Percentiles rank a stretch among this genome's conserved stretches.
Conservation (phyloP, 441 rosid species). For the Euphorbia corollata region DNA sequence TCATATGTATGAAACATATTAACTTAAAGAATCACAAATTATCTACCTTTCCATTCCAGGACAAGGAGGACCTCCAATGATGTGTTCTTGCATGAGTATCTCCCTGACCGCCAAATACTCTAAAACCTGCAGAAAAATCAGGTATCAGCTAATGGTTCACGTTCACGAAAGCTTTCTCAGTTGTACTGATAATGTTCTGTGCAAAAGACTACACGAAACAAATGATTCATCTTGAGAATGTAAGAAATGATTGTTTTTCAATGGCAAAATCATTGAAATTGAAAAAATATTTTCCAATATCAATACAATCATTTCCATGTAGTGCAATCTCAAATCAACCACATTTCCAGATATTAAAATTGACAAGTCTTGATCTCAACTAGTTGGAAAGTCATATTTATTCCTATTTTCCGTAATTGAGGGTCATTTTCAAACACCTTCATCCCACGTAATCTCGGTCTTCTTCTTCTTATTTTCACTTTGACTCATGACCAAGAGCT, state of each 20-base stretch:
- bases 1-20: background rate
- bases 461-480: too few species aligned
- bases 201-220: background rate
- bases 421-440: too few species aligned
- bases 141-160: constrained; percentile 16
- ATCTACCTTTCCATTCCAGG: constrained; percentile 88
- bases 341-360: background rate
- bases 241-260: background rate
- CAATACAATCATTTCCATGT: background rate
- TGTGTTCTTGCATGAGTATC: constrained; percentile 71
- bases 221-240: background rate
- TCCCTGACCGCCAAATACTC: constrained; percentile 78
- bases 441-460: too few species aligned
- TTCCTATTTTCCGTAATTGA: too few species aligned
- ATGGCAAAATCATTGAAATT: background rate
- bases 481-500: too few species aligned
- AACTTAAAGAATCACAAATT: constrained; percentile 12
- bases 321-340: background rate
- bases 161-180: background rate
- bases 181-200: background rate
- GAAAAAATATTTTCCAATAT: background rate
- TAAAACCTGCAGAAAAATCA: constrained; percentile 57
- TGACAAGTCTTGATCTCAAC: too few species aligned
- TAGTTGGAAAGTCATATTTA: too few species aligned
- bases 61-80: constrained; percentile 74